Evolutionary conservation across 805 yeast species (phyloP).

Genomic region (Lachancea meyersii): DNA sequence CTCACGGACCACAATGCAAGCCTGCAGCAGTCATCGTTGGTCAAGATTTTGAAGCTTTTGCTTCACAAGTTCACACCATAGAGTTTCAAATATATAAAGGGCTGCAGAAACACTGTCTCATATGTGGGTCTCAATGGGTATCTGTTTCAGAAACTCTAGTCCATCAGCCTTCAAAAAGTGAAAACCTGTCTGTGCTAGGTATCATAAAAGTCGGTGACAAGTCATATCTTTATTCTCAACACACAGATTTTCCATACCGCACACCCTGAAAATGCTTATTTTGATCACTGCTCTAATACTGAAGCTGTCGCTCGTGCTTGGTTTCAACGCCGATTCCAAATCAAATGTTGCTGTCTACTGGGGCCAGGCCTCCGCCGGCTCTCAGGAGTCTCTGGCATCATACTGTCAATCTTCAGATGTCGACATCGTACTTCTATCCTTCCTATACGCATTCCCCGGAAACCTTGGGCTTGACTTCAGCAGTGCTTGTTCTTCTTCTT

Average conservation of each 20-base stretch:
- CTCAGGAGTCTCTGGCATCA: slow-evolving; percentile 38
- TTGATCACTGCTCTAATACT: not conserved
- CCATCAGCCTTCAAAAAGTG: too few species aligned
- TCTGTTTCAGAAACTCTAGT: too few species aligned
- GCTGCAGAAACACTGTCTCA: too few species aligned
- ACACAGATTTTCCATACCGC: not conserved
- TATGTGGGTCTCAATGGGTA: too few species aligned
- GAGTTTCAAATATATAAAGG: too few species aligned
- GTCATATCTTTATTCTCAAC: not conserved
- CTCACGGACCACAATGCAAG: not conserved
- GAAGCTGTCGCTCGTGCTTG: slow-evolving; percentile 8
- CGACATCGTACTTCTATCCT: slow-evolving; percentile 67
- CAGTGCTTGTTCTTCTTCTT: slow-evolving; percentile 38
- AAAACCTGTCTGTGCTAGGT: too few species aligned
- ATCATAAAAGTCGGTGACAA: not conserved
- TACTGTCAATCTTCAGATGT: slow-evolving; percentile 68
- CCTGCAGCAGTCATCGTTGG: not conserved
- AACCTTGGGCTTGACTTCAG: slow-evolving; percentile 51
- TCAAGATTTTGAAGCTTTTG: not conserved
- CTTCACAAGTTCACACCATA: not conserved
- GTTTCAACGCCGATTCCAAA: slow-evolving; percentile 37
- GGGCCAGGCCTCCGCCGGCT: slow-evolving; percentile 81
- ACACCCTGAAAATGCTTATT: not conserved
- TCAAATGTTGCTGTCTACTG: slow-evolving; percentile 74
- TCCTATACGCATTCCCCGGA: slow-evolving; percentile 57